phyloP scores from a whole-genome alignment of 2,329 filamentous ascomycete species.

The Fusarium citri region DNA sequence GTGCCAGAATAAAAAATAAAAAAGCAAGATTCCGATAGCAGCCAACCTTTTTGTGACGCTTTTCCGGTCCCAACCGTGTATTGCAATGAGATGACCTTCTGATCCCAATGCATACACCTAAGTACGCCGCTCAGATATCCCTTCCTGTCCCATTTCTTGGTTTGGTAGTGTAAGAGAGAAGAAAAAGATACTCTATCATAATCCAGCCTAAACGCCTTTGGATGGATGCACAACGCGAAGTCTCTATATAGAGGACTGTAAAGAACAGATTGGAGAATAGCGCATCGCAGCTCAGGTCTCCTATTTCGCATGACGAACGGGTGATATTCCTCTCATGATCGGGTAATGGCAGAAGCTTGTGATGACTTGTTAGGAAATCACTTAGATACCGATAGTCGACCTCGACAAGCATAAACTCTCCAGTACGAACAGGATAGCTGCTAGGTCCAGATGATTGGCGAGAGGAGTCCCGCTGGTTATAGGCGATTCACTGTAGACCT shows the following conservation, averaged over 20 bases:
- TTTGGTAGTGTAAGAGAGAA: constrained; percentile 38
- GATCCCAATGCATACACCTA: constrained; percentile 39
- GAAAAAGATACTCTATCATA: constrained; percentile 47
- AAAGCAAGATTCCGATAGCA: constrained; percentile 24
- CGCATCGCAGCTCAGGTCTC: constrained; percentile 2
- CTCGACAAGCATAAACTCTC: background rate
- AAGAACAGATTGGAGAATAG: constrained; percentile 20
- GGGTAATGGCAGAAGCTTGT: constrained; percentile 1
- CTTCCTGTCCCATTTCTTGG: constrained; percentile 40
- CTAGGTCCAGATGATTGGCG: background rate
- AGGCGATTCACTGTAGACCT: constrained; percentile 75
- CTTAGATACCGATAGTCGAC: background rate
- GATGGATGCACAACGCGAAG: constrained; percentile 42
- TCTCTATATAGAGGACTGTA: constrained; percentile 36
- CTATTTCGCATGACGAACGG: constrained; percentile 8
- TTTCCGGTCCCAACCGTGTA: constrained; percentile 28
- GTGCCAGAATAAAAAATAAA: constrained; percentile 4
- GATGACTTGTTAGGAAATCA: background rate
- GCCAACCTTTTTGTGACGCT: constrained; percentile 23
- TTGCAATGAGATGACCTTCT: constrained; percentile 24
- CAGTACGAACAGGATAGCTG: background rate
- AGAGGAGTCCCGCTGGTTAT: constrained; percentile 31
- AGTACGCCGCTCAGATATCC: constrained; percentile 38
- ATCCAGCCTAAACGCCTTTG: constrained; percentile 49
- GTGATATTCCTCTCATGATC: constrained; percentile 29